Evolutionary conservation across 2,329 filamentous ascomycete genomes (phyloP), one percentile per base, ranked within the genome.

Genomic region (Catunica adiposa): DNA sequence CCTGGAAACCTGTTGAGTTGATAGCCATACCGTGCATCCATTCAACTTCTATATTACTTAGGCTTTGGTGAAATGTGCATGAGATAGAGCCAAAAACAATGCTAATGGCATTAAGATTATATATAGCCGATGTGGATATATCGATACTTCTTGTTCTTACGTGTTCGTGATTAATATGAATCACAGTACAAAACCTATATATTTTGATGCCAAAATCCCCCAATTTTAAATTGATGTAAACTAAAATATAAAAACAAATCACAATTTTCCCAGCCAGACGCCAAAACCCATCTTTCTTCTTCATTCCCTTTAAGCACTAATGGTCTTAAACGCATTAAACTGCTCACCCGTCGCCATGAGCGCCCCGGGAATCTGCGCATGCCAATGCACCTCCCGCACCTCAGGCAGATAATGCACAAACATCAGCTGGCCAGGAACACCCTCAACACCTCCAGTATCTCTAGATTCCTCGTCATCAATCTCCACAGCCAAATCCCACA

Each of bases 401-500:
- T 87, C 83, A 64, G 94, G 85, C 73, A 94, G 88, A 67, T 94
- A 96, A 71, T 98, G 92, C 65, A 96, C 89, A 68, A 98, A 98
- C 61, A 98, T 73, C 63, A 98, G 71, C 69, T 98, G 92, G 3
- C 92, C 88, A 58, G 92, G 92, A 60, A 97, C 88, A 60, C 95
- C 90, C 64, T 86, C 82, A 42, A 90, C 81, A 54, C 87, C 89
- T 0, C 84, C 88, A 3, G 85, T 89, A 64, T 94, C 87, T 66
- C 82, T 86, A 70, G 84, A 94, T 75, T 97, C 92, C 69, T 98
- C 92, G 66, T 97, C 92, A 63, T 98, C 92, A 59, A 97, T 68
- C 73, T 98, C 92, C 57, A 97, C 92, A 0, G 89, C 89, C 66
- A 98, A 69, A 78, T 98, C 92, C 92, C 92, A 97, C 31, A 97